phyloP scores from a whole-genome alignment of 2,329 filamentous ascomycete genomes.

The Huntiella savannae region DNA sequence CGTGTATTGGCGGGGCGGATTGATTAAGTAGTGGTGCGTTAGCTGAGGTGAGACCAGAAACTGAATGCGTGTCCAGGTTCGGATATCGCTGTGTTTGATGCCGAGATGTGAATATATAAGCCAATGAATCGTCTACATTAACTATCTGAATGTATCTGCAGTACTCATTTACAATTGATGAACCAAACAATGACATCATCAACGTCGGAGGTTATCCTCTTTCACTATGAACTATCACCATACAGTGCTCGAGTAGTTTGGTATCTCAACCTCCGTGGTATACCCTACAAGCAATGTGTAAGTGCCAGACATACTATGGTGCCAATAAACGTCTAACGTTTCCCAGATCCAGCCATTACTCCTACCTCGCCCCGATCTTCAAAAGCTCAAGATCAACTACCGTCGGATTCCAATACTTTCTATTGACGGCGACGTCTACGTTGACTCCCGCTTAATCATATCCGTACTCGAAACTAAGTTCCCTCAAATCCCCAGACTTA shows the following conservation, averaged over 20 bases:
- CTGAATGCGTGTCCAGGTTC: too few relatives aligned
- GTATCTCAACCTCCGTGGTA: constrained; percentile 48
- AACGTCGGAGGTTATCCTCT: constrained; percentile 30
- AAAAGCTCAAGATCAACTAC: constrained; percentile 41
- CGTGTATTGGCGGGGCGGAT: too few relatives aligned
- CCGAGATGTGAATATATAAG: not conserved
- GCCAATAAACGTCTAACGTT: not conserved
- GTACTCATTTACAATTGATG: not conserved
- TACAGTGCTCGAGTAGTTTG: constrained; percentile 44
- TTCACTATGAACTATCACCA: constrained; percentile 47
- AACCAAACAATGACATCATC: not conserved
- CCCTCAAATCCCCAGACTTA: constrained; percentile 23
- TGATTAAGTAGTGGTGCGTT: too few relatives aligned
- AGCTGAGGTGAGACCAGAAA: too few relatives aligned
- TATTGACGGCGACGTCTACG: constrained; percentile 48
- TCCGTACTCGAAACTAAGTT: constrained; percentile 40
- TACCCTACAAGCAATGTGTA: constrained; percentile 50
- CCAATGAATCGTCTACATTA: not conserved
- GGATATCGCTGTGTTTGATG: too few relatives aligned
- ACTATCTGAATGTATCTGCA: not conserved
- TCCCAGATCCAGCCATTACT: constrained; percentile 43
- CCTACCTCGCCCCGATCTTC: constrained; percentile 47
- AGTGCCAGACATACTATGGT: constrained; percentile 16
- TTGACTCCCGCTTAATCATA: constrained; percentile 51
- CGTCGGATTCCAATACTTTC: constrained; percentile 50